Base-by-base conservation (phyloP, 306 rosid species). In the Pterocarpus santalinus region DNA sequence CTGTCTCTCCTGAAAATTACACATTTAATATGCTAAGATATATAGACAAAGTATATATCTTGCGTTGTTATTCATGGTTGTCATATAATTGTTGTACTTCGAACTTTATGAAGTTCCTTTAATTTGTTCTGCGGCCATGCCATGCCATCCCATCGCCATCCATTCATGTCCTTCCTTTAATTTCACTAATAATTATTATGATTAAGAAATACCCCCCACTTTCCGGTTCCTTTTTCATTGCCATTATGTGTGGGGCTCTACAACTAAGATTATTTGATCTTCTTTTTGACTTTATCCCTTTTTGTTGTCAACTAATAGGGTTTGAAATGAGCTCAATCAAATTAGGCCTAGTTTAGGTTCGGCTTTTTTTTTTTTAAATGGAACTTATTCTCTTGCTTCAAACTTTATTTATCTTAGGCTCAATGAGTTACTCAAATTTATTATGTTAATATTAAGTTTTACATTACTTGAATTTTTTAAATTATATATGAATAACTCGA, bases 51-150 rank as follows among this genome's bases (percentile, higher is more conserved):
- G 77, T 53, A 71, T 11, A 47, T 49, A 69, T 80, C 43, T 75
- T 64, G 35, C 53, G 39, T 68, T 67, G 73, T 86, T 81, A 89
- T 43, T 16, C 32, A 73, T 66, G 68, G 66, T 61, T 65, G 36
- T 76, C 72, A 63, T 56, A 64, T 80, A 43, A 80, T 82, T 71
- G 81, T 68, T 47, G 84, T 88, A 64, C 82, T 51, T 47, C 34
- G 63, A 74, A 73, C 83, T 83, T 33, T 4, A 66, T 36, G 43
- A 53, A 44, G 68, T 43, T 72, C 15, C 60, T 28, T 41, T 78
- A 55, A 53, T 75, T 53, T 63, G 79, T 65, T 66, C 72, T 55
- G 58, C 51, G 63, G 68, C 6, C 47, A 43, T 43, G 28, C 28
- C 28, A 22, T 22, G 28, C 69, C 51, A 17, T 46, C 28, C 83